Evolutionary conservation across 352 stramenopile species (phyloP), one percentile per base, ranked within the genome.

Genomic region (Globisporangium abappressorium): DNA sequence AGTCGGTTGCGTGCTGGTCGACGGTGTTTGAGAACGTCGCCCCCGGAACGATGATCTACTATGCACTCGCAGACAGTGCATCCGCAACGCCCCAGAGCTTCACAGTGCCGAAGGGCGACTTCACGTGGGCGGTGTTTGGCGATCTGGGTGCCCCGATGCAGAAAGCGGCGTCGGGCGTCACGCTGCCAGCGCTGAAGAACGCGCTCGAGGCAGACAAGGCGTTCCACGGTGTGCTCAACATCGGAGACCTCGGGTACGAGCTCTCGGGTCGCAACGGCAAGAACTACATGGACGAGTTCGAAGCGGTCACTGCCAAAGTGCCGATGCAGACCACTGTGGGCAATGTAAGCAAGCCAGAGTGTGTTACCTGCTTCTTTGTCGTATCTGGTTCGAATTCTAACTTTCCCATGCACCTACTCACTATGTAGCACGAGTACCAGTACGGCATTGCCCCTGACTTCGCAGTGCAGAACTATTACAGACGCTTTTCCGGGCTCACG

Each of bases 91-190:
- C 72, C 1, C 70, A 75, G 62, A 87, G 76, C 70, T 91, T 91
- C 59, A 83, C 78, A n/a, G 72, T 82, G 14, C 78, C 82, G 0
- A 58, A 59, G 3, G 65, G 53, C 34, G 70, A 74, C 38, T 78
- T 87, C 51, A 91, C 84, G 69, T 94, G 85, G 85, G 85, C 82
- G 0, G 81, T 93, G 51, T 93, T 92, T 73, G 85, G 85, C 4
- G 85, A 93, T 51, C 72, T 93, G 63, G 84, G 79, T 0, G 80
- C 82, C 0, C 79, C 81, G 0, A 71, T 87, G 64, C 76, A 89
- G 59, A 79, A 78, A 9, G 71, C 80, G 5, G 85, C 84, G 4
- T 79, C 85, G 18, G 85, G 74, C 8, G 74, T 93, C 33, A 82
- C 85, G 15, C 61, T 93, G 3, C 84, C 81, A 5, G 82, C 85